Evolutionary conservation across 2,329 filamentous ascomycete genomes (phyloP).

Genomic region (Aspergillus japonicus): DNA sequence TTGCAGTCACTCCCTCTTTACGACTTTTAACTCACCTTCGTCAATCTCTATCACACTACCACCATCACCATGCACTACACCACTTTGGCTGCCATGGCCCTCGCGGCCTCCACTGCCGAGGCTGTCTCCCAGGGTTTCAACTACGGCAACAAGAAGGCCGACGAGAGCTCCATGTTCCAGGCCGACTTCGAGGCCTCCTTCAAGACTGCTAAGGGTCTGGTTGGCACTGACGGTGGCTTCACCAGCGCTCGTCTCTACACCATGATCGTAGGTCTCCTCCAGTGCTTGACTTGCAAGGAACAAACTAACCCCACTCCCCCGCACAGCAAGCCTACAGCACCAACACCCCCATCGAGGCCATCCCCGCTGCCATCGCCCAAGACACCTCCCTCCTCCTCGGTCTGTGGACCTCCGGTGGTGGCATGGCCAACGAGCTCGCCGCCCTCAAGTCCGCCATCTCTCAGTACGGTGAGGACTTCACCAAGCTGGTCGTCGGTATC

Average conservation of each 20-base stretch:
- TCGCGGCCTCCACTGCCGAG: constrained; percentile 33
- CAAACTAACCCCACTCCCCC: background rate
- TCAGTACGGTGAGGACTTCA: constrained; percentile 65
- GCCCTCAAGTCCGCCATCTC: constrained; percentile 69
- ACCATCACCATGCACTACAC: constrained; percentile 34
- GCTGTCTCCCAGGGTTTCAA: constrained; percentile 49
- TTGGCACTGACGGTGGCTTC: constrained; percentile 40
- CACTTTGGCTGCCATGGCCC: constrained; percentile 33
- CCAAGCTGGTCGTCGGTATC: constrained; percentile 67
- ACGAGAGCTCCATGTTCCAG: constrained; percentile 43
- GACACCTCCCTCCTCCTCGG: constrained; percentile 77
- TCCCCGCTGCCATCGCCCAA: constrained; percentile 79
- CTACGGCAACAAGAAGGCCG: constrained; percentile 45
- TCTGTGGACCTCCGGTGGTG: constrained; percentile 74
- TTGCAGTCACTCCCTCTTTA: constrained; percentile 13
- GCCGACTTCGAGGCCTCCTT: constrained; percentile 48
- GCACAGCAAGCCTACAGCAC: constrained; percentile 52
- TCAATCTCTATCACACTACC: constrained; percentile 8
- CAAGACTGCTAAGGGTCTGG: constrained; percentile 39
- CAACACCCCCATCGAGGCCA: constrained; percentile 66
- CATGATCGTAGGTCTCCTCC: constrained; percentile 50
- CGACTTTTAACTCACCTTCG: background rate
- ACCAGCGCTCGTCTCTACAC: constrained; percentile 58
- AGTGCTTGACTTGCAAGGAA: background rate
- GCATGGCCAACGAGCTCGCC: constrained; percentile 70